Evolutionary conservation across 768 basidiomycete genomes (phyloP), one percentile per base, ranked within the genome.

Genomic region (Udeniomyces megalosporus): DNA sequence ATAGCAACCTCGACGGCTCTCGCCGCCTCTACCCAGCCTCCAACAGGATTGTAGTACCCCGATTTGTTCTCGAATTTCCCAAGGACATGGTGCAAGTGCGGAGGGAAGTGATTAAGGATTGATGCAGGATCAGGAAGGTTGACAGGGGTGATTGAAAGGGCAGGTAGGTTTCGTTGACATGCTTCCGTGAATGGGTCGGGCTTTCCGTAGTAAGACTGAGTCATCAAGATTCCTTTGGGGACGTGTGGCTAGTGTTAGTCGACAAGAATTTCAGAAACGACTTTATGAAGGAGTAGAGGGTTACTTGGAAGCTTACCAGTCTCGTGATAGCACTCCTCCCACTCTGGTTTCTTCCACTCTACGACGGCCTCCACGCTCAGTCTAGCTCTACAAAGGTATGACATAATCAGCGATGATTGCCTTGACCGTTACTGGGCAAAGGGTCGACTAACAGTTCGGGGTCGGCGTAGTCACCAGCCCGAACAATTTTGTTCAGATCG

Each of bases 21-120:
- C 0, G 78, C 76, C 1, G 91, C 88, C 69, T 84, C 77, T 2
- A 81, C 88, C 91, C 91, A 96, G 15, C 91, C 91, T 1, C 85
- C 81, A 42, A 86, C 82, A 8, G 74, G 75, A 68, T 90, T 93
- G 49, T 85, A 67, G 69, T 85, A 92, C 1, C 84, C 87, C 20
- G 26, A 47, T 46, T 69, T 66, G 0, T 65, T 66, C n/a, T 68
- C 67, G 46, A 73, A 72, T 1, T 54, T 22, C 6, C 71, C 71
- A 5, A 60, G 35, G n/a, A 15, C 7, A 8, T n/a, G 38, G 22
- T 20, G 28, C 20, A 53, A 42, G 10, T 58, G 46, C 12, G 28
- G 34, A 3, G 56, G 32, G n/a, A 49, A 59, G 56, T 58, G 48
- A n/a, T 38, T 28, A 34, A 61, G n/a, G 66, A 66, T 57, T 15